phyloP scores from a whole-genome alignment of 1,139 yeast genomes.

The Lodderomyces elongisporus region DNA sequence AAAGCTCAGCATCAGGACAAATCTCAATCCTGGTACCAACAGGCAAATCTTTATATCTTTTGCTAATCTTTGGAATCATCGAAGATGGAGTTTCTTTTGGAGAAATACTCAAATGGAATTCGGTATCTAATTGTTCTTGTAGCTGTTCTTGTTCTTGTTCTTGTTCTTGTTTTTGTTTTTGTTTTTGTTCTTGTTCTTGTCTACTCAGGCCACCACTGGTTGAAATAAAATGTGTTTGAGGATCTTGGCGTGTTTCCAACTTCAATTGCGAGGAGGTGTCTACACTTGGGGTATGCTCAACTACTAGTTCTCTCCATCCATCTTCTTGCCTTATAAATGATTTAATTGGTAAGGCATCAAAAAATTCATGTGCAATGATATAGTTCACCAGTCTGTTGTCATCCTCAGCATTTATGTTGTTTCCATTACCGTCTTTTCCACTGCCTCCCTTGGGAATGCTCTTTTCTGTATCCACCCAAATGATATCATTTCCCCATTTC shows the following conservation, averaged over 20 bases:
- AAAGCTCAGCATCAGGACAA: conserved; percentile 67
- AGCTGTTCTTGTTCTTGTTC: background rate
- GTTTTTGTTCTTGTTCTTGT: background rate
- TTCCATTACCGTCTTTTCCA: no score
- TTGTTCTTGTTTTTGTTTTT: background rate
- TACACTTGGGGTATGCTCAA: conserved; percentile 46
- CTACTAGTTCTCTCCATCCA: conserved; percentile 78
- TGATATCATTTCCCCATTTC: conserved; percentile 49
- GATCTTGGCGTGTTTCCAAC: conserved; percentile 15
- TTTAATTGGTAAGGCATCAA: conserved; percentile 80
- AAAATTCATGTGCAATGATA: conserved; percentile 79
- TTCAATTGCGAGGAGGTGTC: conserved; percentile 36
- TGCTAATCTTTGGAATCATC: conserved; percentile 47
- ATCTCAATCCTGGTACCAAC: conserved; percentile 62
- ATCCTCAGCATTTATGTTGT: no score
- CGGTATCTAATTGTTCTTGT: conserved; percentile 20
- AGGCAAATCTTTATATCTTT: conserved; percentile 52
- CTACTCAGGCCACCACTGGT: no score
- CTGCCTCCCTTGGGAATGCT: conserved; percentile 27
- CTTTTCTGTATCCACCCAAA: conserved; percentile 70
- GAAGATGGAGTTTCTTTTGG: conserved; percentile 65
- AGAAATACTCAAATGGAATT: conserved; percentile 57
- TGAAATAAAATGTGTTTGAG: no score
- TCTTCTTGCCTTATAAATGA: conserved; percentile 56
- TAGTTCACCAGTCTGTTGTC: conserved; percentile 46